These are phyloP conservation scores for Peronosclerospora sorghi DNA, from an alignment of 352 stramenopile genomes.

Conservation along the genomic window DNA sequence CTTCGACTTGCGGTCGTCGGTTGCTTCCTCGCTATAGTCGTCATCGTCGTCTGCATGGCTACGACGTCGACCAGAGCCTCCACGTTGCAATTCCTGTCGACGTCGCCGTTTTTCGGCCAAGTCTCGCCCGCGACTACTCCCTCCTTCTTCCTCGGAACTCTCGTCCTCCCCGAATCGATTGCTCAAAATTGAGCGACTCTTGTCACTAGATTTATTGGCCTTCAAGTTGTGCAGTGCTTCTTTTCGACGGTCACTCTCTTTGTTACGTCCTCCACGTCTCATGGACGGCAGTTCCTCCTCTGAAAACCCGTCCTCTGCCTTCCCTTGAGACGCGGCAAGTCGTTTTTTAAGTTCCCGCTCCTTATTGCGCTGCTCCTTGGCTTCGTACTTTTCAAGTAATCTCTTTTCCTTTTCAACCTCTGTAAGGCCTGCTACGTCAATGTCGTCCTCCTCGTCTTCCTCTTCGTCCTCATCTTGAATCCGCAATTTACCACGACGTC, in stretches of 20 bases:
- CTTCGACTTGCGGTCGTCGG: constrained; percentile 23
- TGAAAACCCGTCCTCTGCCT: constrained; percentile 22
- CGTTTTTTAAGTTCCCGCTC: constrained; percentile 76
- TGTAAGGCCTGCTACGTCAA: constrained; percentile 56
- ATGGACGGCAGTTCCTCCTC: constrained; percentile 34
- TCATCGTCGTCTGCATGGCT: constrained; percentile 19
- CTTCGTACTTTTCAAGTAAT: constrained; percentile 80
- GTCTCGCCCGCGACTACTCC: constrained; percentile 30
- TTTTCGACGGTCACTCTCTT: constrained; percentile 66
- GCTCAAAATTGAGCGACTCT: constrained; percentile 66
- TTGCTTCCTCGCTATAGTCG: constrained; percentile 37
- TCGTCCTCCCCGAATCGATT: constrained; percentile 58
- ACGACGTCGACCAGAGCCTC: constrained; percentile 17
- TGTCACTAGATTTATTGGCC: constrained; percentile 65
- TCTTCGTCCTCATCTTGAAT: constrained; percentile 31
- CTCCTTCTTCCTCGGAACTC: constrained; percentile 35
- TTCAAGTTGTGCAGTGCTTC: constrained; percentile 71
- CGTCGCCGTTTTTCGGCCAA: constrained; percentile 67
- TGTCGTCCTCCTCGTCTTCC: constrained; percentile 39
- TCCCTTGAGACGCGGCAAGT: constrained; percentile 44
- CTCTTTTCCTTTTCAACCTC: constrained; percentile 84
- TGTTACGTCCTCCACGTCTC: constrained; percentile 40
- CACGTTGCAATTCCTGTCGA: constrained; percentile 57
- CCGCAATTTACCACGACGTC: constrained; percentile 24
- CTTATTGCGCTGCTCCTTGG: constrained; percentile 72